Evolutionary conservation across 345 rosid genomes (phyloP).

Genomic region (Isatis tinctoria): DNA sequence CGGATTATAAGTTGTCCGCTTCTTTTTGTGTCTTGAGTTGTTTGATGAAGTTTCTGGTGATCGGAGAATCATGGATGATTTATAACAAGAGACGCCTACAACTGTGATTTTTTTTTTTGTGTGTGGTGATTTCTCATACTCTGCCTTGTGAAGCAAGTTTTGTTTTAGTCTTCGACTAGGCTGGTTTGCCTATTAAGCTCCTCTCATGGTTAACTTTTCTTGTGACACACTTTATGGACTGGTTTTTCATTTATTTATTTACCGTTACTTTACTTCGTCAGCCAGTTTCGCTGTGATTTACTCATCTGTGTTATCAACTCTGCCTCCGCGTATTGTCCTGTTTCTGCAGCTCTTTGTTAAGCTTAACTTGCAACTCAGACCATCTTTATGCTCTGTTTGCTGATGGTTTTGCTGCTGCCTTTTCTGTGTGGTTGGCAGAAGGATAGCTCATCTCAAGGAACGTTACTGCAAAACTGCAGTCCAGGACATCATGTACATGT

Average conservation of each 20-base stretch:
- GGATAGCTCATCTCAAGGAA: conserved; percentile 76
- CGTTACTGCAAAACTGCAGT: conserved; percentile 60
- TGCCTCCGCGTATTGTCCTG: not conserved
- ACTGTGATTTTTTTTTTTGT: not conserved
- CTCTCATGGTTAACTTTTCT: not conserved
- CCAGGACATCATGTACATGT: conserved; percentile 86
- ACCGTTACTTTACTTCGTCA: not conserved
- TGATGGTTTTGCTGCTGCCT: no score
- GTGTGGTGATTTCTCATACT: not conserved
- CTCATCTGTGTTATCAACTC: not conserved
- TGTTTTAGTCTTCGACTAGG: not conserved
- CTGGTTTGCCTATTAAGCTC: not conserved
- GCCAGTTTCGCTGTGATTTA: not conserved
- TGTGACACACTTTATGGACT: not conserved
- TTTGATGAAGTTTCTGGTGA: not conserved
- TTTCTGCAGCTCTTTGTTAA: not conserved
- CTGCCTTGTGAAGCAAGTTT: conserved; percentile 32
- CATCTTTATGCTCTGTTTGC: not conserved
- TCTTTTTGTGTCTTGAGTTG: no score
- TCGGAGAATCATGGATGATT: not conserved
- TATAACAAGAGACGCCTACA: not conserved
- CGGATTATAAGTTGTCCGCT: not conserved
- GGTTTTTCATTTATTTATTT: not conserved
- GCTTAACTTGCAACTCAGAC: not conserved
- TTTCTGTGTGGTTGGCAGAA: conserved; percentile 41